Percentiles rank a stretch among this genome's conserved stretches.
Evolutionary conservation across 129 eudicot genomes (phyloP).

Genomic region (Flaveria sonorensis): DNA sequence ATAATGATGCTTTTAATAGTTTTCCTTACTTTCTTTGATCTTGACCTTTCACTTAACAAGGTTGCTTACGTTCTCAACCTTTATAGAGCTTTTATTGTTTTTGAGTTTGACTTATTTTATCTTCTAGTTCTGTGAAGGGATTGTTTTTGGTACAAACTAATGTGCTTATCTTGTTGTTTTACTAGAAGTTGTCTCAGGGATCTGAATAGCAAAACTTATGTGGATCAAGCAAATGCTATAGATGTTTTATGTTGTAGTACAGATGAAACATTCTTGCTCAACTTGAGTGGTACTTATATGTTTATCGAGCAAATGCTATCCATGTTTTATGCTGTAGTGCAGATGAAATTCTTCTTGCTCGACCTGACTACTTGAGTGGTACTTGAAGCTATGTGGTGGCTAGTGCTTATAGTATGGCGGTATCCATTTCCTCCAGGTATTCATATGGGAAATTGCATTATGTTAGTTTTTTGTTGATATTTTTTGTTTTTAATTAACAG

Average conservation of each 20-base stretch:
- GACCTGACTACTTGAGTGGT: constrained; percentile 64
- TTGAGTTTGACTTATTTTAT: too few relatives aligned
- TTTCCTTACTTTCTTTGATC: too few relatives aligned
- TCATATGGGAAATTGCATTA: constrained; percentile 10
- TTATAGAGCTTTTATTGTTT: too few relatives aligned
- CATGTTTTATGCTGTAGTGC: constrained; percentile 92
- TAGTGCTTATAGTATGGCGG: constrained; percentile 97
- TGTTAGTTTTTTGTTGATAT: constrained; percentile 4
- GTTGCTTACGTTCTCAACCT: too few relatives aligned
- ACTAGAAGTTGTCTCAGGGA: constrained; percentile 32
- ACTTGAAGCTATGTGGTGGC: constrained; percentile 94
- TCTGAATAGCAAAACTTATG: constrained; percentile 93
- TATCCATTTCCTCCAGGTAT: constrained; percentile 92
- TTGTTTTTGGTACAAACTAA: too few relatives aligned
- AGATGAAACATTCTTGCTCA: constrained; percentile 87
- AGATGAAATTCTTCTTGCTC: constrained; percentile 87
- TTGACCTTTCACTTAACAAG: too few relatives aligned
- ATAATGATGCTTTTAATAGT: too few relatives aligned
- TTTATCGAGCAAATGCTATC: constrained; percentile 93
- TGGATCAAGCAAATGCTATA: constrained; percentile 92
- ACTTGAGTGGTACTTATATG: constrained; percentile 89
- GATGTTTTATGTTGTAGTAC: constrained; percentile 92
- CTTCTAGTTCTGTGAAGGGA: too few relatives aligned
- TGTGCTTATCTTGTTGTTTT: too few relatives aligned
- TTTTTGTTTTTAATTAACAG: not conserved